Evolutionary conservation across 2,329 filamentous ascomycete species (phyloP), one percentile per base, ranked within the genome.

Genomic region (Chrysoporthe deuterocubensis): DNA sequence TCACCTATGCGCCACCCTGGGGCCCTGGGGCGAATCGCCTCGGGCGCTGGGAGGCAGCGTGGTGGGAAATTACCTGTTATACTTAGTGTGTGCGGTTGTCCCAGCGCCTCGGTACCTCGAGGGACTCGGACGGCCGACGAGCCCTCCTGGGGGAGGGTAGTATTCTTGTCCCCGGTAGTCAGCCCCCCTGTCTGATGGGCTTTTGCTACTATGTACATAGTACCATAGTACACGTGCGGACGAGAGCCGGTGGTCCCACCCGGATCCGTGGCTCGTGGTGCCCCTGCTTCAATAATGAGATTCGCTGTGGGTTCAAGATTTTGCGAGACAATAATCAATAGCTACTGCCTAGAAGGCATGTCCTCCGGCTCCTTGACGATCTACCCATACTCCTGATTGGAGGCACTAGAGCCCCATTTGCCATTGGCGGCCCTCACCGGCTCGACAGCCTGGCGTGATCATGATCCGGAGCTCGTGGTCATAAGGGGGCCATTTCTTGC

Each of bases 81-180:
- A 40, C 26, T 26, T 26, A 26, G 26, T 26, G 62, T 32, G 62
- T 40, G 56, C 26, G 43, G 62, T 37, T 42, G 62, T 58, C 54
- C 62, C 62, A 65, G 32, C 54, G 62, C 44, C 54, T 42, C 56
- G 62, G 62, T 65, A 65, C 43, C 62, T 46, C 43, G 50, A 64
- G 40, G n/a, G 34, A 37, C 46, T 44, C n/a, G 62, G 52, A 64
- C 50, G 48, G 50, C 14, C 37, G 21, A 18, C 54, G 54, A 58
- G 16, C 4, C 48, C 40, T 18, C 16, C 40, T 56, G 43, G 62
- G 62, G 62, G 37, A 44, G 40, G 62, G 62, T 48, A 44, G 40
- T 64, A 64, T n/a, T 63, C 11, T 44, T 37, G 62, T 26, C 18
- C 21, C 16, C 62, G 62, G 52, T 44, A 44, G 37, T 57, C 62